These are phyloP conservation scores for Lentinula lateritia DNA, from an alignment of 768 basidiomycete species.

Conservation along the genomic window DNA sequence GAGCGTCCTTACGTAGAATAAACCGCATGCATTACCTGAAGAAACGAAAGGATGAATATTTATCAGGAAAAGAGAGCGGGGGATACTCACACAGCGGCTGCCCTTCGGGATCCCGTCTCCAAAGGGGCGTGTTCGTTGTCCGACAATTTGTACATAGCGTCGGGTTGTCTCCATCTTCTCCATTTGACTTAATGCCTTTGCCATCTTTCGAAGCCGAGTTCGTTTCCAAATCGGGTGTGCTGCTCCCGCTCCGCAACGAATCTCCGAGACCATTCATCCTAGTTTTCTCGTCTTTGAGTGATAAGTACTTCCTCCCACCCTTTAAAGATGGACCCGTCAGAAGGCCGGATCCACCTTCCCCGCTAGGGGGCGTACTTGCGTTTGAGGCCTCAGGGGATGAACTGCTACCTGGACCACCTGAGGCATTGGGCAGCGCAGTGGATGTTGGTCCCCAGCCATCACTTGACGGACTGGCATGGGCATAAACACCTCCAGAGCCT, in stretches of 20 bases:
- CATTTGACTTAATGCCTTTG: constrained; percentile 33
- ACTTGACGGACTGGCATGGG: constrained; percentile 76
- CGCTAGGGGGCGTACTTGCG: constrained; percentile 69
- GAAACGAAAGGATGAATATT: constrained; percentile 9
- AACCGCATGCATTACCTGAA: constrained; percentile 83
- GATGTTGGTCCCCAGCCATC: constrained; percentile 57
- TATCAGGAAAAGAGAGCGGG: constrained; percentile 9
- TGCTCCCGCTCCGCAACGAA: constrained; percentile 38
- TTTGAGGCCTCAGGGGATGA: constrained; percentile 77
- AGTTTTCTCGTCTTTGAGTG: constrained; percentile 48
- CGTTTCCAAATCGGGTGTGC: constrained; percentile 58
- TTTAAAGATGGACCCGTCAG: constrained; percentile 20
- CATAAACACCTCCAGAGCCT: constrained; percentile 32
- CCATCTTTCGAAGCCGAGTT: constrained; percentile 20
- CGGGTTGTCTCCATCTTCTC: constrained; percentile 65
- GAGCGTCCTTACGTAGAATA: constrained; percentile 74
- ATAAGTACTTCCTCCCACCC: constrained; percentile 54
- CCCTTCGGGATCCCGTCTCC: constrained; percentile 90
- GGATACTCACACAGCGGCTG: constrained; percentile 75
- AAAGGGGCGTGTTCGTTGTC: constrained; percentile 91
- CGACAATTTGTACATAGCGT: constrained; percentile 93
- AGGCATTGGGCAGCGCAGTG: background rate
- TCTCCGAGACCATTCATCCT: constrained; percentile 42
- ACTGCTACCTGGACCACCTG: constrained; percentile 49
- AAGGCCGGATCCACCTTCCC: constrained; percentile 30